Conservation (phyloP, 352 stramenopile genomes). For the Globisporangium okanoganense region DNA sequence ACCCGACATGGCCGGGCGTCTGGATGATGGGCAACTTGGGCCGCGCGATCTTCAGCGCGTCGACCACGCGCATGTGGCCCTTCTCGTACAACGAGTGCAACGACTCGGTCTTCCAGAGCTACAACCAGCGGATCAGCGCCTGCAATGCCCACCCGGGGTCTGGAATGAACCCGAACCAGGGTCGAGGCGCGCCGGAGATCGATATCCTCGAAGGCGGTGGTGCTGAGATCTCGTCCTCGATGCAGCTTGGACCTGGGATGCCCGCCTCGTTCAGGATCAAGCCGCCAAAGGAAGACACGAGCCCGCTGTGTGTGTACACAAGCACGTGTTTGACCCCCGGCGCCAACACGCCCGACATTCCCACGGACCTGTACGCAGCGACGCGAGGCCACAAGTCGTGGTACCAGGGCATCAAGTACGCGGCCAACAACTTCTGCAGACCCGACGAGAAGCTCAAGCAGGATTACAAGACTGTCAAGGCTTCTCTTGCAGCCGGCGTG, state of each 20-base stretch:
- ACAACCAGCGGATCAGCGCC: conserved; percentile 76
- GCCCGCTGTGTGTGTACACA: conserved; percentile 37
- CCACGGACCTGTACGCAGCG: conserved; percentile 31
- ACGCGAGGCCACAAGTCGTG: conserved; percentile 26
- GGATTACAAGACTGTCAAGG: conserved; percentile 32
- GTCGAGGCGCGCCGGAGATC: conserved; percentile 93
- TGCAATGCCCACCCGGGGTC: conserved; percentile 90
- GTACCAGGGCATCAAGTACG: conserved; percentile 57
- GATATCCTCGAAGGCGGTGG: conserved; percentile 91
- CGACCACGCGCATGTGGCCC: conserved; percentile 94
- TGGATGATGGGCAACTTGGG: conserved; percentile 97
- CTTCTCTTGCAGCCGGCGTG: conserved; percentile 39
- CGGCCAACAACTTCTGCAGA: conserved; percentile 48
- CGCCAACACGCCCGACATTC: conserved; percentile 48
- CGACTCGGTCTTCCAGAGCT: conserved; percentile 70
- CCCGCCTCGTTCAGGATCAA: conserved; percentile 8
- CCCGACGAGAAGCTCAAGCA: conserved; percentile 30
- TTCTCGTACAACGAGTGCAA: conserved; percentile 94
- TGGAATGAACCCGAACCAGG: conserved; percentile 85
- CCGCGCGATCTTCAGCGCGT: conserved; percentile 94
- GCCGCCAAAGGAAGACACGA: conserved; percentile 11
- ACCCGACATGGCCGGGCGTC: conserved; percentile 91
- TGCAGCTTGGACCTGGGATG: conserved; percentile 58
- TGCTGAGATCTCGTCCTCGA: conserved; percentile 59
- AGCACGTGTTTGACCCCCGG: conserved; percentile 37